Conservation (phyloP, 768 basidiomycete species). For the Gymnopilus dilepis region DNA sequence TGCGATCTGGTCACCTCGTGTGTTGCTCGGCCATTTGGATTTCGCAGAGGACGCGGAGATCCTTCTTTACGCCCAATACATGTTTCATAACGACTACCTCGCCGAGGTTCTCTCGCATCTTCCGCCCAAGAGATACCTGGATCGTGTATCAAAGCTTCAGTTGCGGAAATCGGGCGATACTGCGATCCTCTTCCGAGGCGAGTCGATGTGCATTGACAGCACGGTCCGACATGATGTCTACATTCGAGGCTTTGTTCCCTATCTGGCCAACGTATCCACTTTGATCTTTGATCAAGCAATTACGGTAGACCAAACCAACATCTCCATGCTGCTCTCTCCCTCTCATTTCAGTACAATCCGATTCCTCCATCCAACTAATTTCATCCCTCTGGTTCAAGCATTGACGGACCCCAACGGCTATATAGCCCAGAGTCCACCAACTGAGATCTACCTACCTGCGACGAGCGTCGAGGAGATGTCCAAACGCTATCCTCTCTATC, state of each 20-base stretch:
- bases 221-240: neutral
- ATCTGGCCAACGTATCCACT: neutral
- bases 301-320: neutral
- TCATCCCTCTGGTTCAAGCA: neutral
- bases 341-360: neutral
- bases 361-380: neutral
- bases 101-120: neutral
- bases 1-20: neutral
- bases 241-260: neutral
- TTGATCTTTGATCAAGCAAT: neutral
- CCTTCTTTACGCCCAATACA: neutral
- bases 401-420: neutral
- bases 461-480: neutral
- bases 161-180: neutral
- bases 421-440: neutral
- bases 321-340: neutral
- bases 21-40: neutral
- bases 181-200: neutral
- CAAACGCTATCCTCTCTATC: neutral
- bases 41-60: neutral
- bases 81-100: neutral
- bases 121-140: neutral
- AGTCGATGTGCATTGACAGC: neutral
- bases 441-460: neutral
- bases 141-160: neutral